Percentiles rank a stretch among this genome's conserved stretches.
phyloP scores from a whole-genome alignment of 1,284 basidiomycete species.

The Hemileia vastatrix region DNA sequence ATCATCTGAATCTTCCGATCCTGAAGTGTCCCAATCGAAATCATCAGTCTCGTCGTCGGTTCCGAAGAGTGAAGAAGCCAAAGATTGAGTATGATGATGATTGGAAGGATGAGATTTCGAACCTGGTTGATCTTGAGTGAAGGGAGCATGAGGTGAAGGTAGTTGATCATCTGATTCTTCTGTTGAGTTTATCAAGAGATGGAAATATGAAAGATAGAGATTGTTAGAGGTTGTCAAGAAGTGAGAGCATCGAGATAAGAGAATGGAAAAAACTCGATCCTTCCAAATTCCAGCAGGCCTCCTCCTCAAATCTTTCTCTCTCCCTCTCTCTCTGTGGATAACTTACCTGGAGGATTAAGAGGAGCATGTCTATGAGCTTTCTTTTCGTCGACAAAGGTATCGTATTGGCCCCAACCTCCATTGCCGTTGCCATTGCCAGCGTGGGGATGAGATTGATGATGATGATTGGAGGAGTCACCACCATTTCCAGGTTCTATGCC shows the following conservation, averaged over 20 bases:
- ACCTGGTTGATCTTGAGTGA: conserved; percentile 22
- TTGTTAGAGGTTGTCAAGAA: neutral
- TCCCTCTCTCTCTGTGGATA: neutral
- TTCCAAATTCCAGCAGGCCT: too few relatives aligned
- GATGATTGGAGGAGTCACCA: conserved; percentile 9
- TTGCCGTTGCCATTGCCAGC: neutral
- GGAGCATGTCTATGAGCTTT: conserved; percentile 19
- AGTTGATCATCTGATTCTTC: neutral
- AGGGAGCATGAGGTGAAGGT: conserved; percentile 26
- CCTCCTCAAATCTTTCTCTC: too few relatives aligned
- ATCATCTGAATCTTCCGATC: conserved; percentile 29
- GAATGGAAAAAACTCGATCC: too few relatives aligned
- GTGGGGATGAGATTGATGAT: conserved; percentile 5
- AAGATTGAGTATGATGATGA: conserved; percentile 25
- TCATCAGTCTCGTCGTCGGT: conserved; percentile 37
- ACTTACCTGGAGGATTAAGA: too few relatives aligned
- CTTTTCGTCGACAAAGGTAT: conserved; percentile 28
- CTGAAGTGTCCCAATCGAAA: conserved; percentile 39
- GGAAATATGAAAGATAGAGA: neutral
- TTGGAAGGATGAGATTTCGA: conserved; percentile 23
- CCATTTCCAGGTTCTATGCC: conserved; percentile 29
- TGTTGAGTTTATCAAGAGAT: neutral
- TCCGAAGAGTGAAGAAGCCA: neutral
- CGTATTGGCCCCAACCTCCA: conserved; percentile 24
- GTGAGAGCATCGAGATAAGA: too few relatives aligned